These are phyloP conservation scores for Keithomyces neogunnii DNA, from an alignment of 2,329 filamentous ascomycete genomes.

Conservation along the genomic window DNA sequence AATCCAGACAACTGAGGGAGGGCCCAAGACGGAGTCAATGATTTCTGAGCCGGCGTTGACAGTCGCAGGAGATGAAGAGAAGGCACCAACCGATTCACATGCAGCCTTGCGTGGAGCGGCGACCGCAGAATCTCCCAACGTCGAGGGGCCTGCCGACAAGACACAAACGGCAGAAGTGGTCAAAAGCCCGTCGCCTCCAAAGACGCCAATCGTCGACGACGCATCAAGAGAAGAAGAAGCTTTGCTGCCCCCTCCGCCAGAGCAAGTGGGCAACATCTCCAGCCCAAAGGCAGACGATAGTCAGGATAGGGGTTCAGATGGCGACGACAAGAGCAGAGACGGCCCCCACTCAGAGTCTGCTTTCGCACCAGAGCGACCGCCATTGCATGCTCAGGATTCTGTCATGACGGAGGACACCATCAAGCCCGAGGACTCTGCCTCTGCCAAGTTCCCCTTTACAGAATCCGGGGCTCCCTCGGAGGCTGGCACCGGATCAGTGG, in stretches of 20 bases:
- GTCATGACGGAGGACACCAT: slow-evolving; percentile 28
- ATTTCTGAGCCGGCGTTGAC: slow-evolving; percentile 23
- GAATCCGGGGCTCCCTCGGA: slow-evolving; percentile 22
- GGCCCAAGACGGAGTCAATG: slow-evolving; percentile 14
- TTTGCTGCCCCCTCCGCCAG: slow-evolving; percentile 27
- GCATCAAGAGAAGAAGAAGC: slow-evolving; percentile 10
- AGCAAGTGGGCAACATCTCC: slow-evolving; percentile 32
- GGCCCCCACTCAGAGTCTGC: slow-evolving; percentile 15
- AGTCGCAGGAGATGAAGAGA: slow-evolving; percentile 20
- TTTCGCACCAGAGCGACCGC: slow-evolving; percentile 12
- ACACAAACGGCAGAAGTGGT: neutral
- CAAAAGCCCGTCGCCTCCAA: neutral
- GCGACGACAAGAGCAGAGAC: slow-evolving; percentile 17
- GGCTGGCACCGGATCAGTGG: slow-evolving; percentile 14
- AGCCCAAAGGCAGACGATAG: slow-evolving; percentile 22
- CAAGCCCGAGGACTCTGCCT: slow-evolving; percentile 30
- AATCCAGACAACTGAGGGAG: slow-evolving; percentile 2
- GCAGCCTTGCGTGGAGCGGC: slow-evolving; percentile 3
- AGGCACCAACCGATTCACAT: slow-evolving; percentile 17
- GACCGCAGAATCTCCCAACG: slow-evolving; percentile 5
- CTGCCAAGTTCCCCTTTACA: slow-evolving; percentile 18
- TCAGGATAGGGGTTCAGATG: slow-evolving; percentile 14
- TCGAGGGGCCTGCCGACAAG: neutral
- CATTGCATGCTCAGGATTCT: slow-evolving; percentile 21
- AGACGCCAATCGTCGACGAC: neutral